Conservation (phyloP, 345 rosid species). For the Gossypium ekmanianum region DNA sequence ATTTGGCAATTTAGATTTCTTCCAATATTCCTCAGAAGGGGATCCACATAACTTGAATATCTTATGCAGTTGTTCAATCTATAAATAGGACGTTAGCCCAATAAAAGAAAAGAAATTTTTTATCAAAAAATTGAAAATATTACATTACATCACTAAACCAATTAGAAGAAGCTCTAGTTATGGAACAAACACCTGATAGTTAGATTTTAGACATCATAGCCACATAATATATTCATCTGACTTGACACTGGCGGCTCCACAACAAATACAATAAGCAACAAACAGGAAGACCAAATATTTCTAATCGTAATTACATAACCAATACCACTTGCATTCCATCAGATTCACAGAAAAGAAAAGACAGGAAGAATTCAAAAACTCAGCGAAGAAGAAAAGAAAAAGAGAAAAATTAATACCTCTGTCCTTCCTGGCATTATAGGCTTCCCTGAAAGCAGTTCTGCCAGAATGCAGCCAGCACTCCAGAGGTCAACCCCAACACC, state of each 20-base stretch:
- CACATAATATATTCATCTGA: neutral
- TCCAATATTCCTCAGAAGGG: conserved; percentile 84
- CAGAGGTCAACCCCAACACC: conserved; percentile 78
- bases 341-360: conserved; percentile 3
- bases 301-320: neutral
- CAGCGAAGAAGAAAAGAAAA: neutral
- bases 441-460: conserved; percentile 79
- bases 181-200: neutral
- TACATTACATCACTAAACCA: neutral
- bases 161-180: neutral
- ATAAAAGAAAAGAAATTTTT: neutral
- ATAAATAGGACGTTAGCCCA: conserved; percentile 13
- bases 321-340: neutral
- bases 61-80: conserved; percentile 94
- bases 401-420: conserved; percentile 46
- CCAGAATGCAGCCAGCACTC: conserved; percentile 95
- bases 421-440: conserved; percentile 91
- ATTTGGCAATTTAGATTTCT: conserved; percentile 71
- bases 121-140: neutral
- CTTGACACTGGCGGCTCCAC: neutral
- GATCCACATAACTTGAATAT: conserved; percentile 87
- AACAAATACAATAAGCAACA: conserved; percentile 2
- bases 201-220: conserved; percentile 9
- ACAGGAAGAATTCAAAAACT: neutral
- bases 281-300: conserved; percentile 7